Evolutionary conservation across 768 basidiomycete species (phyloP).

Genomic region (Clavaria fumosa): DNA sequence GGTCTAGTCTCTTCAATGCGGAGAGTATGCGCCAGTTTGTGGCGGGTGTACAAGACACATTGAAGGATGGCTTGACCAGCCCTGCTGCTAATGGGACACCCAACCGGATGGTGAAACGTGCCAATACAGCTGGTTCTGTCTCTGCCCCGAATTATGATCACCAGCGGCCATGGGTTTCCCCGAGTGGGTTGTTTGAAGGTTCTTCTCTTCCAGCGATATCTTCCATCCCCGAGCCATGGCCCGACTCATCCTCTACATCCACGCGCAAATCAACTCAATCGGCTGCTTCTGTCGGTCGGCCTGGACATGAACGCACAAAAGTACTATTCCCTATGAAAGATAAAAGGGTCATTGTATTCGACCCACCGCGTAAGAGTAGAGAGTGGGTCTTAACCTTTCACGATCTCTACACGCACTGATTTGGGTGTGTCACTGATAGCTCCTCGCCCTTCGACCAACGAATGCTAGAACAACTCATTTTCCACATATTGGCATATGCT

Average conservation of each 20-base stretch:
- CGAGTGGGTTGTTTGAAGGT: conserved; percentile 17
- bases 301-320: conserved; percentile 27
- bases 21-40: conserved; percentile 56
- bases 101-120: no score
- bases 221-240: conserved; percentile 39
- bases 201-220: conserved; percentile 14
- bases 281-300: conserved; percentile 23
- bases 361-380: no score
- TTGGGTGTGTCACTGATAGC: conserved; percentile 11
- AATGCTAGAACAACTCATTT: conserved; percentile 27
- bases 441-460: conserved; percentile 19
- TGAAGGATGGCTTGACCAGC: conserved; percentile 29
- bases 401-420: not conserved
- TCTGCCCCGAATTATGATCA: conserved; percentile 6
- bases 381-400: not conserved
- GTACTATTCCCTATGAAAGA: conserved; percentile 24
- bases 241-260: no score
- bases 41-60: conserved; percentile 39
- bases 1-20: conserved; percentile 65
- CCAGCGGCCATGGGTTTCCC: conserved; percentile 14
- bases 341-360: conserved; percentile 9
- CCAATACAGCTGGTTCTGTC: no score
- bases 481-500: conserved; percentile 57
- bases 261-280: no score
- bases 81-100: no score